Base-by-base conservation (phyloP, 176 grass and related monocot genomes). In the Alopecurus myosuroides region DNA sequence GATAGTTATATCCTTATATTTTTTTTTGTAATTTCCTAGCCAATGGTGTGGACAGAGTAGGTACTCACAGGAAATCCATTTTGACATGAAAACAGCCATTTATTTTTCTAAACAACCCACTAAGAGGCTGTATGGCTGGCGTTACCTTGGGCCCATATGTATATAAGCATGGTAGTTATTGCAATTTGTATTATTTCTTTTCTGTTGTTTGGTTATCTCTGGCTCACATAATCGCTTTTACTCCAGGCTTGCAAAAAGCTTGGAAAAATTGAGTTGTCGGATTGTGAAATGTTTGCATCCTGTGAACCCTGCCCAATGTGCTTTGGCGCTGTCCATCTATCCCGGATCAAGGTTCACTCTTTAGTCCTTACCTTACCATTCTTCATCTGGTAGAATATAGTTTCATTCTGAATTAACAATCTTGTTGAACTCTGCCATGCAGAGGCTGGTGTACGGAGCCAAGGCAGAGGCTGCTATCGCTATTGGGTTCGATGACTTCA, bases 231-330 rank as follows among this genome's bases (percentile, higher is more conserved):
- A 71, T 8, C 0, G 45, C 77, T 25, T 51, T 4, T 82, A 72
- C 78, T 49, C 76, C 60, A 98, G 95, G 95, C 95, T 80, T 98
- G 95, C 77, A 93, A 92, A 88, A 98, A 90, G 76, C 95, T 98
- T 67, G 95, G 93, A 55, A 95, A 98, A 83, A 95, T 98, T 28
- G 95, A 98, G 81, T 80, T 98, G 34, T 87, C 93, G 0, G 95
- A 98, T 69, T 98, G 95, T 45, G 93, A 98, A 86, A 93, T 98
- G 65, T 98, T 92, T 80, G 95, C 95, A 22, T 98, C 95, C 10
- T 95, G 95, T 79, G 95, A 98, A 76, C 95, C 93, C 34, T 98
- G 95, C 57, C 95, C 95, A 7, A 95, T 98, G 95, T 98, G 95
- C 71, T 98, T 98, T 64, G 95, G 95, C 41, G 95, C 95, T 66